Evolutionary conservation across 305 asterid species (phyloP).

Genomic region (Fraxinus dipetala): DNA sequence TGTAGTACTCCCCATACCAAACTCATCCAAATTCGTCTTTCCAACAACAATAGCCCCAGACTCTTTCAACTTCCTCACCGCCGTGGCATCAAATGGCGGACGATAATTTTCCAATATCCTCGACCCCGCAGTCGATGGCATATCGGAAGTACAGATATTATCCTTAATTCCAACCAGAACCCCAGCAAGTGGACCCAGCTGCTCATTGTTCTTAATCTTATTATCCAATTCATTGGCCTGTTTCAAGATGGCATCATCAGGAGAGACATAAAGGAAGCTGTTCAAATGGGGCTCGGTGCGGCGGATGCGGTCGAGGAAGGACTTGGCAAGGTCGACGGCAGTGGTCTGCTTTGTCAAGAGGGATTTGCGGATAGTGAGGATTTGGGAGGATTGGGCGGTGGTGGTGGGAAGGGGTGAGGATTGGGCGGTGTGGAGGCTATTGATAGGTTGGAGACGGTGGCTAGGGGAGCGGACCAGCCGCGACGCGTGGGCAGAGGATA

Average conservation of each 20-base stretch:
- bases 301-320: constrained; percentile 67
- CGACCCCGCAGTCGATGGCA: constrained; percentile 94
- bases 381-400: constrained; percentile 48
- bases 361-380: constrained; percentile 67
- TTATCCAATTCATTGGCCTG: constrained; percentile 73
- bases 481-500: constrained; percentile 57
- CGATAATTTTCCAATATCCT: constrained; percentile 67
- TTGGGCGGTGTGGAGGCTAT: constrained; percentile 54
- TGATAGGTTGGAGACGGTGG: constrained; percentile 27
- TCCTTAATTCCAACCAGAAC: constrained; percentile 85
- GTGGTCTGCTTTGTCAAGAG: constrained; percentile 67
- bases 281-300: constrained; percentile 70
- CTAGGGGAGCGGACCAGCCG: constrained; percentile 53
- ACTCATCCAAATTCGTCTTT: constrained; percentile 95
- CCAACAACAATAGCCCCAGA: constrained; percentile 81
- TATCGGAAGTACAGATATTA: constrained; percentile 75
- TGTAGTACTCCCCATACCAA: constrained; percentile 98
- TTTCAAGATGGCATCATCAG: constrained; percentile 51
- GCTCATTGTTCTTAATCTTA: constrained; percentile 58
- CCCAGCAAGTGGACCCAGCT: constrained; percentile 79
- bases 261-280: constrained; percentile 67
- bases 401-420: constrained; percentile 30
- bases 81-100: constrained; percentile 89
- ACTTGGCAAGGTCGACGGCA: constrained; percentile 63
- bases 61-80: constrained; percentile 70